Conservation (phyloP, 1,284 basidiomycete species). For the Ceratobasidium sp. region DNA sequence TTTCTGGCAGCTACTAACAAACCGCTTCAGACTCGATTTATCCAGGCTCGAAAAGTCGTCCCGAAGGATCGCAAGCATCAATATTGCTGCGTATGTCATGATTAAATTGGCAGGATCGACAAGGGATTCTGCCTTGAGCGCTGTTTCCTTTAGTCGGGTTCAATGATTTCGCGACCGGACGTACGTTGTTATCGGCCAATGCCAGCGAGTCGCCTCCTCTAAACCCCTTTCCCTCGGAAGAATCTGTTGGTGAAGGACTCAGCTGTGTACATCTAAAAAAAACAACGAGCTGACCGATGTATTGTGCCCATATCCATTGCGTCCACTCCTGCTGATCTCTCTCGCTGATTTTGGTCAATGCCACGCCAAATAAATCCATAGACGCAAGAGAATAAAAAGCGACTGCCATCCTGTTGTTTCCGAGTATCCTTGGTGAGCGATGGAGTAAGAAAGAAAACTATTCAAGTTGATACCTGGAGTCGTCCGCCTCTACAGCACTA, state of each 20-base stretch:
- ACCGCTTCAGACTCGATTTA: slow-evolving; percentile 63
- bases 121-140: slow-evolving; percentile 40
- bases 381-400: slow-evolving; percentile 85
- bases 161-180: slow-evolving; percentile 5
- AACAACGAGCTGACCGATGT: slow-evolving; percentile 54
- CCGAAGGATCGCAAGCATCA: slow-evolving; percentile 80
- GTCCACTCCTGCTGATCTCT: slow-evolving; percentile 68
- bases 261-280: slow-evolving; percentile 21
- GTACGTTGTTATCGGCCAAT: slow-evolving; percentile 42
- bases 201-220: slow-evolving; percentile 75
- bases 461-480: slow-evolving; percentile 56
- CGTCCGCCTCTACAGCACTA: slow-evolving; percentile 63
- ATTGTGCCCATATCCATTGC: slow-evolving; percentile 88
- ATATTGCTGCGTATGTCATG: slow-evolving; percentile 88
- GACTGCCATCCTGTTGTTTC: slow-evolving; percentile 67
- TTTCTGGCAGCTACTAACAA: slow-evolving; percentile 74
- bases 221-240: slow-evolving; percentile 72
- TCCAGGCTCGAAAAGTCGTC: slow-evolving; percentile 77
- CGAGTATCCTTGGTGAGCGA: slow-evolving; percentile 27
- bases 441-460: slow-evolving; percentile 38
- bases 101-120: slow-evolving; percentile 82
- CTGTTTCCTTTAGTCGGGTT: slow-evolving; percentile 8
- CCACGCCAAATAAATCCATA: slow-evolving; percentile 70
- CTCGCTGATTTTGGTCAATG: slow-evolving; percentile 58
- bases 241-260: slow-evolving; percentile 51